A percentile compares a stretch with the other conserved stretches of the same genome.
phyloP scores from a whole-genome alignment of 2,329 filamentous ascomycete genomes.

The Nannizzia gypsea region DNA sequence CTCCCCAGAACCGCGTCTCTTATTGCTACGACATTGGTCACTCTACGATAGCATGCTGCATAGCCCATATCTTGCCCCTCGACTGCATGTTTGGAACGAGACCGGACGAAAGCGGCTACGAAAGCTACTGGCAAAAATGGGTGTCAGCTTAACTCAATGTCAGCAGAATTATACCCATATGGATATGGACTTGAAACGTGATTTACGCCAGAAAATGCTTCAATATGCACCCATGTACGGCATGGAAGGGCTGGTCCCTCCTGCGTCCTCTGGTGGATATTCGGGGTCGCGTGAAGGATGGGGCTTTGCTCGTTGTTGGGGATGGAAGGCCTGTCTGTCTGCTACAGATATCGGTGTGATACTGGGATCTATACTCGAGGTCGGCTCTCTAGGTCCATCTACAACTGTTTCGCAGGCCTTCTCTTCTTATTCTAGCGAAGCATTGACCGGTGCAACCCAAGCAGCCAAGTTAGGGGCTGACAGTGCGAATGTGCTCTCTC shows the following conservation, averaged over 20 bases:
- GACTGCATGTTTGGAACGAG: slow-evolving; percentile 90
- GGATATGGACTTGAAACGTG: slow-evolving; percentile 92
- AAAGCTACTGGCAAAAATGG: slow-evolving; percentile 96
- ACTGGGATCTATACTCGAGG: slow-evolving; percentile 81
- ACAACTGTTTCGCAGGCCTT: slow-evolving; percentile 16
- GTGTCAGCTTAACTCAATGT: slow-evolving; percentile 83
- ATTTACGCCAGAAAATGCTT: slow-evolving; percentile 69
- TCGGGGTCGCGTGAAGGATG: slow-evolving; percentile 75
- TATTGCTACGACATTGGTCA: slow-evolving; percentile 91
- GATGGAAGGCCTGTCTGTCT: slow-evolving; percentile 87
- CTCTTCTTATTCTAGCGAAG: neutral
- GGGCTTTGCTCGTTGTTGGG: slow-evolving; percentile 96
- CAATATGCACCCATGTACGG: slow-evolving; percentile 91
- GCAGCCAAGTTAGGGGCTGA: slow-evolving; percentile 17
- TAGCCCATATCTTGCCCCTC: slow-evolving; percentile 83
- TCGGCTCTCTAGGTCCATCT: slow-evolving; percentile 45
- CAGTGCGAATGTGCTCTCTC: slow-evolving; percentile 28
- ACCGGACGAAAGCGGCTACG: slow-evolving; percentile 76
- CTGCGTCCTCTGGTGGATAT: slow-evolving; percentile 57
- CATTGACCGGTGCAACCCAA: slow-evolving; percentile 13
- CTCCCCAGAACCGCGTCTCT: slow-evolving; percentile 84
- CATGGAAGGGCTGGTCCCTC: slow-evolving; percentile 81
- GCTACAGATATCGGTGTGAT: slow-evolving; percentile 92
- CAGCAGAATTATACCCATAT: slow-evolving; percentile 95
- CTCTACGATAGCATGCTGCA: slow-evolving; percentile 98